These are phyloP conservation scores for Fraxinus dipetala DNA, from an alignment of 305 asterid genomes.

Conservation along the genomic window DNA sequence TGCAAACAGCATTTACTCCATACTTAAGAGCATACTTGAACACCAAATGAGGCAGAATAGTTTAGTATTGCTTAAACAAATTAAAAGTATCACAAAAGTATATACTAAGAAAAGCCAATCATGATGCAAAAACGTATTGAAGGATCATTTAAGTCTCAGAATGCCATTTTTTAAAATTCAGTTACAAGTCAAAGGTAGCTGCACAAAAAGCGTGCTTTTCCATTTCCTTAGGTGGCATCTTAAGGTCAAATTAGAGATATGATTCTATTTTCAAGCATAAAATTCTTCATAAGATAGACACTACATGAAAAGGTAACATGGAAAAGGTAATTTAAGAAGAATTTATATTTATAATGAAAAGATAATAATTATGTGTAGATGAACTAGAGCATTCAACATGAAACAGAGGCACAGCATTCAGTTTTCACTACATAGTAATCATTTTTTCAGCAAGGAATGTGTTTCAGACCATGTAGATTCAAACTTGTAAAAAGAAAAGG, in stretches of 20 bases:
- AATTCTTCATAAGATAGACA: not conserved
- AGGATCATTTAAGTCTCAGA: not conserved
- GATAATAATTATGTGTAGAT: not conserved
- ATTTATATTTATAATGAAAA: not conserved
- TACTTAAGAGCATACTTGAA: not conserved
- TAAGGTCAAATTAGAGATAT: not conserved
- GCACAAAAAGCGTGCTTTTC: not conserved
- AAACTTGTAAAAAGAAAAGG: not conserved
- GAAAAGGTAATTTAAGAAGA: not conserved
- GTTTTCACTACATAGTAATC: not conserved
- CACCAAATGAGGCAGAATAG: not conserved
- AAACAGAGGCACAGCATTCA: not conserved
- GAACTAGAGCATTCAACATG: slow-evolving; percentile 3
- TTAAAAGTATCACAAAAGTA: not conserved
- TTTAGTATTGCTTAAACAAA: not conserved
- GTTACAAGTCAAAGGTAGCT: not conserved
- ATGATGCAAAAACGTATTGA: not conserved
- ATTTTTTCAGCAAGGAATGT: not conserved
- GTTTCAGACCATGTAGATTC: not conserved
- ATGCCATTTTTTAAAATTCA: not conserved
- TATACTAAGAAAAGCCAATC: not conserved
- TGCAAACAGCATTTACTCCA: not conserved
- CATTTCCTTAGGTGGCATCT: not conserved
- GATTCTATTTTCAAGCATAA: not conserved
- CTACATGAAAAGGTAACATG: not conserved